Evolutionary conservation across 2,329 filamentous ascomycete species (phyloP), one percentile per base, ranked within the genome.

Genomic region (Fusarium nurragi): DNA sequence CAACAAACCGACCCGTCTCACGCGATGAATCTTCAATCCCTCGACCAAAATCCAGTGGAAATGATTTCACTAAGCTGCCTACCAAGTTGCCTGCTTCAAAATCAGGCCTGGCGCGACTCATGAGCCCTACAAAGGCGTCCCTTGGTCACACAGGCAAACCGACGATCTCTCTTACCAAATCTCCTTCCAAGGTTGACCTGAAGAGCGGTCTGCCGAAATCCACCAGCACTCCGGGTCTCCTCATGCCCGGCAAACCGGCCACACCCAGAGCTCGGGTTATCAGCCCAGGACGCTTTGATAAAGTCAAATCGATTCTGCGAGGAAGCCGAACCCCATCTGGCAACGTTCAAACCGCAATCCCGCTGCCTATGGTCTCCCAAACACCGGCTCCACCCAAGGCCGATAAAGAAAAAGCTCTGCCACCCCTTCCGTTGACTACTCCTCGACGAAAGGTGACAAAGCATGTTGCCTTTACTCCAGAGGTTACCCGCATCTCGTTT

Each of bases 91-190:
- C 77, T 45, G 81, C 80, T 23, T 77, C 82, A 1, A 79, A 83
- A 52, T 78, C 83, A 10, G 81, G 84, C 61, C 77, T 82, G 59
- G 80, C 82, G 61, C 88, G 81, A 58, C 80, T 94, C 26, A 86
- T 89, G 76, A 96, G 92, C 7, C 93, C 93, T 0, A 95, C 91
- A 10, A 93, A 92, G 75, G 81, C 92, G 9, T 92, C 91, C 1
- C 76, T 91, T 48, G 65, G 67, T 18, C 54, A 62, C n/a, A 59
- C 65, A 6, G 57, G 49, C 30, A 78, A 75, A 46, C 63, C 73
- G 0, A 73, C 74, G 3, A 63, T 71, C 16, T 72, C 69, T 46
- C 71, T 75, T 61, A 77, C 72, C 69, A 81, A 68, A 44, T 67
- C 79, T 63, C 81, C 76, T 14, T 83, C 83, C 3, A 88, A 85